Evolutionary conservation across 1,284 basidiomycete species (phyloP).

Genomic region (Wallemia ichthyophaga): DNA sequence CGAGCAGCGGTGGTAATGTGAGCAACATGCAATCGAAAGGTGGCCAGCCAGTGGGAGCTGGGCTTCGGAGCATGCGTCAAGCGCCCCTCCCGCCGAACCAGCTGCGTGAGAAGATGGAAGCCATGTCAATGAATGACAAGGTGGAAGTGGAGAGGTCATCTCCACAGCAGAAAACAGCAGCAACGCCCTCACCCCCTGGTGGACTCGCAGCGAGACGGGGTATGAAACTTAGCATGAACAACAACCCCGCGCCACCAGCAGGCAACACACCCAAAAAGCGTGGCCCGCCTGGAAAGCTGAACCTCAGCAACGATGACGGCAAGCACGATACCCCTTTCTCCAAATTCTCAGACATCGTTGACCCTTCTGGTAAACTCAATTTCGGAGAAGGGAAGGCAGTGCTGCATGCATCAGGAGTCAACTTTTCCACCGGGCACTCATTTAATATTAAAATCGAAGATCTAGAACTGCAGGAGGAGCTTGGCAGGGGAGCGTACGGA

Average conservation of each 20-base stretch:
- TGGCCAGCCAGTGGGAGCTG: background rate
- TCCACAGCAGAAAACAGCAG: background rate
- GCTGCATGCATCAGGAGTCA: slow-evolving; percentile 67
- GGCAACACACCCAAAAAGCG: background rate
- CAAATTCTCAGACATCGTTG: slow-evolving; percentile 13
- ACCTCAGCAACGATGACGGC: background rate
- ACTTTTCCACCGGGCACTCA: slow-evolving; percentile 73
- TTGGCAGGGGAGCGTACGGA: slow-evolving; percentile 88
- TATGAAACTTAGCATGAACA: background rate
- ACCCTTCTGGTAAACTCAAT: slow-evolving; percentile 75
- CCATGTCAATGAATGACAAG: background rate
- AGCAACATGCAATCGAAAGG: background rate
- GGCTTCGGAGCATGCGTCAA: background rate
- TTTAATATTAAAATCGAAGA: slow-evolving; percentile 92
- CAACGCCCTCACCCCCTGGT: background rate
- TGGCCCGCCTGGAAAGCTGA: background rate
- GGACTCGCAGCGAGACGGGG: background rate
- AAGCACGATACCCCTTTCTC: background rate
- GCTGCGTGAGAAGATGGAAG: background rate
- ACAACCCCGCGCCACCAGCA: background rate
- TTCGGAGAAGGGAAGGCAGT: slow-evolving; percentile 68
- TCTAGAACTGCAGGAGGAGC: slow-evolving; percentile 56
- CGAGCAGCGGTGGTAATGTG: no score
- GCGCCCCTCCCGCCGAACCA: background rate
- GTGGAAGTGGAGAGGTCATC: background rate